phyloP scores from a whole-genome alignment of 305 asterid genomes.

The Fraxinus sp. region DNA sequence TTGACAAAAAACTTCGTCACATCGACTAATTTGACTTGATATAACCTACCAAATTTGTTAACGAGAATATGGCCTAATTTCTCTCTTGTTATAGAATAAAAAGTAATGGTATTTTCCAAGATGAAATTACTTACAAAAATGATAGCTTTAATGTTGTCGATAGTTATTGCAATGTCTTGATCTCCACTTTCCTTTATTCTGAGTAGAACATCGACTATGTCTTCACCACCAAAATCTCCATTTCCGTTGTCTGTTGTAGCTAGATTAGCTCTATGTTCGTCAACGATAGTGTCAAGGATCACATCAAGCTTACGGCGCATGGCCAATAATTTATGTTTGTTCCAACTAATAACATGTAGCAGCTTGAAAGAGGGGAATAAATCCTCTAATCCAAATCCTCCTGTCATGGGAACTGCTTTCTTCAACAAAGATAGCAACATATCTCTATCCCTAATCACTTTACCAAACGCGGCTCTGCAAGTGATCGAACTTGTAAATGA shows the following conservation, averaged over 20 bases:
- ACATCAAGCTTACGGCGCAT: not conserved
- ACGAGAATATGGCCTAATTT: too few species aligned
- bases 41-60: too few species aligned
- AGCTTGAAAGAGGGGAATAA: slow-evolving; percentile 28
- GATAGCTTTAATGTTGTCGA: not conserved
- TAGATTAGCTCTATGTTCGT: slow-evolving; percentile 17
- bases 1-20: too few species aligned
- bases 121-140: not conserved
- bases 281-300: slow-evolving; percentile 17
- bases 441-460: slow-evolving; percentile 13
- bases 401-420: not conserved
- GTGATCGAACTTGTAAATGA: slow-evolving; percentile 2
- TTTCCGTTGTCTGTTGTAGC: not conserved
- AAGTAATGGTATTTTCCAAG: too few species aligned
- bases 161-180: not conserved
- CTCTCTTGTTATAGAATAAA: too few species aligned
- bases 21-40: too few species aligned
- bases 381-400: slow-evolving; percentile 24
- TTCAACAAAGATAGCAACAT: not conserved
- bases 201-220: not conserved
- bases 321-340: slow-evolving; percentile 3
- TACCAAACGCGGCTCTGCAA: slow-evolving; percentile 28
- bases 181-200: not conserved
- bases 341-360: slow-evolving; percentile 21
- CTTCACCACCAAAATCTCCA: not conserved